Evolutionary conservation across 495 filamentous ascomycete genomes (phyloP).

Genomic region (Hyphodiscus hymeniophilus): DNA sequence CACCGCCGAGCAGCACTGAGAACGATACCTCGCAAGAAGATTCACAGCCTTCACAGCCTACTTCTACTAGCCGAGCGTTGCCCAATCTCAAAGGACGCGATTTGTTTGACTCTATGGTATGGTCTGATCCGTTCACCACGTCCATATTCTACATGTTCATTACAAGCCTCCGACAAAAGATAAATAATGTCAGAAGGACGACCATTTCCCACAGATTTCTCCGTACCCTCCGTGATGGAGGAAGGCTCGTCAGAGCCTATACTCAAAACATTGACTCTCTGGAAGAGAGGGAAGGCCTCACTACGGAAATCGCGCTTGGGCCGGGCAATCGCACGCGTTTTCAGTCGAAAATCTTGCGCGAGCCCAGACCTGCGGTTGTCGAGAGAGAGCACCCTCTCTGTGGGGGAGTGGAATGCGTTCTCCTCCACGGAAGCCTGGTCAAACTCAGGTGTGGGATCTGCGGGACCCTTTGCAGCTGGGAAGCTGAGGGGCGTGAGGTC

Average conservation of each 20-base stretch:
- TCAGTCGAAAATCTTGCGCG: slow-evolving; percentile 18
- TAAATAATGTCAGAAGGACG: slow-evolving; percentile 42
- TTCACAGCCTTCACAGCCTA: slow-evolving; percentile 32
- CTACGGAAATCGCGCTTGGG: slow-evolving; percentile 42
- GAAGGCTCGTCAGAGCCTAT: slow-evolving; percentile 56
- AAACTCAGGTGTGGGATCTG: slow-evolving; percentile 56
- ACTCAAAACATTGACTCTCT: slow-evolving; percentile 68
- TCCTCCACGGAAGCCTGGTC: slow-evolving; percentile 55
- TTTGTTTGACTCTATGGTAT: slow-evolving; percentile 58
- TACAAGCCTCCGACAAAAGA: slow-evolving; percentile 49
- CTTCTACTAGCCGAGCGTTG: slow-evolving; percentile 28
- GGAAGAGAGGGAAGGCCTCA: slow-evolving; percentile 55
- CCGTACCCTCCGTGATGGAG: slow-evolving; percentile 48
- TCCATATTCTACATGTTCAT: slow-evolving; percentile 62
- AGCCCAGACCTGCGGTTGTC: slow-evolving; percentile 10
- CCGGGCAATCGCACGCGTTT: slow-evolving; percentile 46
- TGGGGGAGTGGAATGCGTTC: slow-evolving; percentile 50
- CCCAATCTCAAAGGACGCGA: slow-evolving; percentile 57
- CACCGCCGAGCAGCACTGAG: not conserved
- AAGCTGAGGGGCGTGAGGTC: slow-evolving; percentile 37
- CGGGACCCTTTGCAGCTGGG: slow-evolving; percentile 50
- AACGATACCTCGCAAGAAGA: not conserved
- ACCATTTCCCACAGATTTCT: slow-evolving; percentile 57
- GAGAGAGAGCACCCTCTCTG: slow-evolving; percentile 16
- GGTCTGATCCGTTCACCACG: slow-evolving; percentile 52